These are phyloP conservation scores for Apiospora marii DNA, from an alignment of 2,329 filamentous ascomycete species.

Conservation along the genomic window DNA sequence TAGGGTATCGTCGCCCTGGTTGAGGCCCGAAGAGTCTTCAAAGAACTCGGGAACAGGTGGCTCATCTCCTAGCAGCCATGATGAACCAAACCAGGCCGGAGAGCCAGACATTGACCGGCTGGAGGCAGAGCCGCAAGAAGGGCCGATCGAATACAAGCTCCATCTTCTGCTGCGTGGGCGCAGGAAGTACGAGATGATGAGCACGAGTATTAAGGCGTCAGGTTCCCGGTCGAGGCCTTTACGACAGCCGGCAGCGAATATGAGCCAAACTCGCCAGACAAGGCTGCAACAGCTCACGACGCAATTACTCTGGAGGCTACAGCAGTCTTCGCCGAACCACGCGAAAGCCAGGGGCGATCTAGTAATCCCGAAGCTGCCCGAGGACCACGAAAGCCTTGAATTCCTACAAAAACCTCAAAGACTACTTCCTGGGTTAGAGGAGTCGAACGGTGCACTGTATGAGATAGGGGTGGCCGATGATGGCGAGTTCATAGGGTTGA, in stretches of 20 bases:
- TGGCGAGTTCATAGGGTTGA: slow-evolving; percentile 86
- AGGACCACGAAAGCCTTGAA: slow-evolving; percentile 60
- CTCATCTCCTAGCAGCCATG: slow-evolving; percentile 44
- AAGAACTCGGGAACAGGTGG: slow-evolving; percentile 41
- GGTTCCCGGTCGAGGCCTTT: slow-evolving; percentile 40
- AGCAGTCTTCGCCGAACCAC: slow-evolving; percentile 94
- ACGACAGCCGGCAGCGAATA: slow-evolving; percentile 44
- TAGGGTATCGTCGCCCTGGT: slow-evolving; percentile 90
- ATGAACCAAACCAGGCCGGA: slow-evolving; percentile 37
- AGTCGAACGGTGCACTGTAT: slow-evolving; percentile 91
- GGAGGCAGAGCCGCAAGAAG: slow-evolving; percentile 90
- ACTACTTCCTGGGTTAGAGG: slow-evolving; percentile 82
- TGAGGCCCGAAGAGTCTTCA: slow-evolving; percentile 60
- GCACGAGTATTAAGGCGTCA: slow-evolving; percentile 57
- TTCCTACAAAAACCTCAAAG: slow-evolving; percentile 59
- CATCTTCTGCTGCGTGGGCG: slow-evolving; percentile 85
- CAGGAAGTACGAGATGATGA: slow-evolving; percentile 75
- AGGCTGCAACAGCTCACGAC: slow-evolving; percentile 92
- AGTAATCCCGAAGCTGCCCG: slow-evolving; percentile 77
- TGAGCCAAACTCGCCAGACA: slow-evolving; percentile 78
- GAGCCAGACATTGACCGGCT: slow-evolving; percentile 67
- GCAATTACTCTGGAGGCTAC: slow-evolving; percentile 91
- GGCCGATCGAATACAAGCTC: slow-evolving; percentile 95
- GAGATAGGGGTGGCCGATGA: slow-evolving; percentile 97
- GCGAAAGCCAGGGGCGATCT: slow-evolving; percentile 78